phyloP scores from a whole-genome alignment of 1,284 basidiomycete genomes.

The Trametes polyzona region DNA sequence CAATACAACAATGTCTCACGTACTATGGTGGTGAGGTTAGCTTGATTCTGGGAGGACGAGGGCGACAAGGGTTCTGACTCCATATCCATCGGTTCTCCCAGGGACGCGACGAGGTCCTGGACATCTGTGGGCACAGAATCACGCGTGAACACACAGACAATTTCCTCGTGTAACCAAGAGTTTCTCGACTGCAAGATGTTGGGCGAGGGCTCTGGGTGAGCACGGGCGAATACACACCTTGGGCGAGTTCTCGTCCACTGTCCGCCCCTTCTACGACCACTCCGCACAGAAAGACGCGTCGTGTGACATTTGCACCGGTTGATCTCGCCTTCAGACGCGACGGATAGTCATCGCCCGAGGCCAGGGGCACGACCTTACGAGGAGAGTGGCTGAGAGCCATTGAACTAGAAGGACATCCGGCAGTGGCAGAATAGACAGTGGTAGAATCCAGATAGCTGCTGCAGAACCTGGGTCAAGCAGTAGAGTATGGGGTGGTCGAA shows the following conservation, averaged over 20 bases:
- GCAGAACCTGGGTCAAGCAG: background rate
- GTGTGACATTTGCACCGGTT: constrained; percentile 50
- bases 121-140: constrained; percentile 55
- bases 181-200: background rate
- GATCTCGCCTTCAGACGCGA: constrained; percentile 36
- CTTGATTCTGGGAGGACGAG: constrained; percentile 18
- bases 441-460: no score
- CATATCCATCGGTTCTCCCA: constrained; percentile 64
- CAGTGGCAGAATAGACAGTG: no score
- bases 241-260: constrained; percentile 64
- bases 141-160: constrained; percentile 1
- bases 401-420: constrained; percentile 6
- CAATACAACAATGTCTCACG: background rate
- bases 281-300: constrained; percentile 79
- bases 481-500: no score
- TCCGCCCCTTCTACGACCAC: constrained; percentile 82
- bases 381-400: constrained; percentile 61
- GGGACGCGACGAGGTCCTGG: constrained; percentile 75
- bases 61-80: constrained; percentile 29
- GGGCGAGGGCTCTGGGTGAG: background rate
- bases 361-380: constrained; percentile 71
- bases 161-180: background rate
- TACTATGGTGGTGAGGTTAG: constrained; percentile 23
- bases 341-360: constrained; percentile 61
- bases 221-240: constrained; percentile 51